Base-by-base conservation (phyloP, 176 grass and related monocot species). In the Hordeum marinum region DNA sequence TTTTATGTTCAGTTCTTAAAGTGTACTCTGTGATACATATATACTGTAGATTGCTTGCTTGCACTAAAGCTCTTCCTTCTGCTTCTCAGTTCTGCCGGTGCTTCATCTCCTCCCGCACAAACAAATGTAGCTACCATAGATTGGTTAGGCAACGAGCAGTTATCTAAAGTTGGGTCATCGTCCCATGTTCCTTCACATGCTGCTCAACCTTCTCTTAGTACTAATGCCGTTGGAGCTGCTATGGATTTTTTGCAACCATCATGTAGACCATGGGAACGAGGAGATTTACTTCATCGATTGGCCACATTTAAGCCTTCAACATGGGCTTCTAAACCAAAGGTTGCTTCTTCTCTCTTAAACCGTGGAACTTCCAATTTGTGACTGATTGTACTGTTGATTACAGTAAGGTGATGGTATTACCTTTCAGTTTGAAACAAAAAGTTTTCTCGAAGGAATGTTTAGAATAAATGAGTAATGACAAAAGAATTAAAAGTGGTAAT, bases 271-370 rank as follows among this genome's bases (percentile, higher is more conserved):
- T 99, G 96, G 96, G 96, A 99, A 69, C 78, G 96, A n/a, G 90
- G 90, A 4, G 96, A 99, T 75, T 85, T 99, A 68, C 94, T 99
- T 86, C 88, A 82, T 76, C 96, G 96, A 12, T 70, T 99, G 3
- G 90, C 90, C 71, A 99, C 96, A 54, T 99, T 94, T 83, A 99
- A 92, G 68, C 76, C 90, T 69, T 94, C 88, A 54, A 96, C 88
- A 68, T 99, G 96, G 96, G 87, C 85, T 88, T 88, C 91, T 80
- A 99, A 96, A 82, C 86, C 96, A 85, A 96, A 99, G 90, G 96
- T 95, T 10, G 35, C 66, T 69, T 71, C 34, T 52, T 85, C 43
- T 79, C 48, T 80, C 18, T 6, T 80, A 64, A 62, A 14, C 9
- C 73, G 8, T 83, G 37, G 43, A 17, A 23, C 68, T 58, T 27